A percentile compares a stretch with the other conserved stretches of the same genome.
These are phyloP conservation scores for Mychonastes homosphaera DNA, from an alignment of 139 green algal species.

Conservation along the genomic window DNA sequence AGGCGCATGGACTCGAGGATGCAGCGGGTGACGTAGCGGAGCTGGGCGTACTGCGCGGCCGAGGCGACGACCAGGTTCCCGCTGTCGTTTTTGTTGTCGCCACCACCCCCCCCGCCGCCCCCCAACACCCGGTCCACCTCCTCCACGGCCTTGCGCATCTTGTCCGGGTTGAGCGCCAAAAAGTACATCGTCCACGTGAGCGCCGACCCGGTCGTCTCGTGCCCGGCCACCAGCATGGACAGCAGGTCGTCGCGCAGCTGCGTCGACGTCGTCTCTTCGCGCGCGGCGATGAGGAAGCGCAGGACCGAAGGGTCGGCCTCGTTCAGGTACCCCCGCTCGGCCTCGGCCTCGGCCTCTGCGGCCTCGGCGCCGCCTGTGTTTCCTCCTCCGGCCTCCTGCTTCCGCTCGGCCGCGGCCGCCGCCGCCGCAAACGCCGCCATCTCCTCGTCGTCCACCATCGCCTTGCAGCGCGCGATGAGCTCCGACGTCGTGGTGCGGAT, in stretches of 20 bases:
- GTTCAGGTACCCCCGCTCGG: slow-evolving; percentile 24
- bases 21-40: slow-evolving; percentile 85
- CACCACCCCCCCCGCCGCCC: slow-evolving; percentile 27
- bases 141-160: slow-evolving; percentile 67
- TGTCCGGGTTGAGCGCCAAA: slow-evolving; percentile 72
- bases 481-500: slow-evolving; percentile 83
- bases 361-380: slow-evolving; percentile 1
- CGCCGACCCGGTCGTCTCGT: slow-evolving; percentile 95
- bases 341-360: slow-evolving; percentile 17
- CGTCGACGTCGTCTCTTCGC: slow-evolving; percentile 75
- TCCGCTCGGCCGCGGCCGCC: too few relatives aligned
- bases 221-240: slow-evolving; percentile 95
- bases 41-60: slow-evolving; percentile 45
- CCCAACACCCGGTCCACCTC: slow-evolving; percentile 85
- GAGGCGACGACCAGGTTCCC: not conserved
- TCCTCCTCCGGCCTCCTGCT: slow-evolving; percentile 13
- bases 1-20: slow-evolving; percentile 95
- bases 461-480: slow-evolving; percentile 73
- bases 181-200: slow-evolving; percentile 97
- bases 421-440: too few relatives aligned
- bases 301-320: slow-evolving; percentile 80
- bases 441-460: slow-evolving; percentile 89
- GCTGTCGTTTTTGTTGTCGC: not conserved
- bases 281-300: slow-evolving; percentile 87
- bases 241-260: slow-evolving; percentile 97